A percentile compares a stretch with the other conserved stretches of the same genome.
Conservation (phyloP, 1,139 yeast genomes). For the Taiozyma sp. region DNA sequence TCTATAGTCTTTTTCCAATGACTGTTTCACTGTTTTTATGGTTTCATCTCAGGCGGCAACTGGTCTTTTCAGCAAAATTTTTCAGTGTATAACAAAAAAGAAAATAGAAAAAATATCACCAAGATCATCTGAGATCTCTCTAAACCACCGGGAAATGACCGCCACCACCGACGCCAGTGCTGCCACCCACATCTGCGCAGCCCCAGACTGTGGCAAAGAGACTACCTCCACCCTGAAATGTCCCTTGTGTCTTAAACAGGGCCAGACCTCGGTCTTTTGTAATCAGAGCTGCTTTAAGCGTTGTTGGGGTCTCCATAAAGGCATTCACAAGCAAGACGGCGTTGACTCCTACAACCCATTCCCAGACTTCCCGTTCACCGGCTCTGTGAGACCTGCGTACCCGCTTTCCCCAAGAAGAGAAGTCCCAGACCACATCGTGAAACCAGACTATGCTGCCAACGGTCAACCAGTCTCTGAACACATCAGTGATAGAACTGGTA, state of each 20-base stretch:
- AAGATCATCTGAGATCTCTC: not conserved
- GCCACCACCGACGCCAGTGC: not conserved
- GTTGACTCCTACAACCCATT: conserved; percentile 73
- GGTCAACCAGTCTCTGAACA: conserved; percentile 84
- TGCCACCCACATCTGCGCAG: conserved; percentile 30
- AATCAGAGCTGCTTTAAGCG: conserved; percentile 80
- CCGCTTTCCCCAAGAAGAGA: conserved; percentile 72
- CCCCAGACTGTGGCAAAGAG: conserved; percentile 79
- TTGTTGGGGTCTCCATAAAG: conserved; percentile 60
- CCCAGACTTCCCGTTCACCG: conserved; percentile 72
- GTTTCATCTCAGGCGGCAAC: not conserved
- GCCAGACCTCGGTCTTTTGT: conserved; percentile 64
- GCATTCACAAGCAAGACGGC: conserved; percentile 40
- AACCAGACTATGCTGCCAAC: conserved; percentile 80
- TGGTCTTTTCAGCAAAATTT: not conserved
- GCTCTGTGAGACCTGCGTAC: conserved; percentile 70
- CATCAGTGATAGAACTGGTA: conserved; percentile 62
- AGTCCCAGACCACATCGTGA: conserved; percentile 65
- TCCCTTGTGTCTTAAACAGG: conserved; percentile 84
- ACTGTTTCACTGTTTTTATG: not conserved
- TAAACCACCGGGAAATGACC: not conserved
- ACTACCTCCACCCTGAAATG: conserved; percentile 79
- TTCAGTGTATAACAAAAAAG: not conserved
- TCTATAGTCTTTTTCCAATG: not conserved
- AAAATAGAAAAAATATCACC: not conserved